Conservation (phyloP, 2,329 filamentous ascomycete species). For the Leptographium radiaticola region DNA sequence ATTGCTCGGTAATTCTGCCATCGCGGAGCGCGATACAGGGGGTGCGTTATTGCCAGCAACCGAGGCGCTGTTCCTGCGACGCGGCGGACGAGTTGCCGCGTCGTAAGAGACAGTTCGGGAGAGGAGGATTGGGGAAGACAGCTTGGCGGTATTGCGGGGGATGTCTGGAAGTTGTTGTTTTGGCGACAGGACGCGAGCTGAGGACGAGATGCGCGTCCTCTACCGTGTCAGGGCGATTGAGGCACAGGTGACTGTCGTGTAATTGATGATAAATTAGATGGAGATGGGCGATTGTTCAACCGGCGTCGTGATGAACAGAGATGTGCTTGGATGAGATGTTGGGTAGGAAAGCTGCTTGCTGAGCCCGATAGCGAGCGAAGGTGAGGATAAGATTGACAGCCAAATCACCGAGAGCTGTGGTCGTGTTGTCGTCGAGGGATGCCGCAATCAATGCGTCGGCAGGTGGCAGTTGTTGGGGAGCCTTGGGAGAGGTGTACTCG, state of each 20-base stretch:
- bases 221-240: neutral
- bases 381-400: neutral
- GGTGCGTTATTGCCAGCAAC: conserved; percentile 5
- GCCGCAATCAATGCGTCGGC: neutral
- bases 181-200: neutral
- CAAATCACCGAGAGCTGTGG: neutral
- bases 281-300: neutral
- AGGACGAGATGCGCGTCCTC: neutral
- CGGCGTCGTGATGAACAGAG: neutral
- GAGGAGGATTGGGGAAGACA: conserved; percentile 81
- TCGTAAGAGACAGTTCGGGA: conserved; percentile 87
- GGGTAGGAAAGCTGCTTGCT: neutral
- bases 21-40: conserved; percentile 35
- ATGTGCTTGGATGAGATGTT: neutral
- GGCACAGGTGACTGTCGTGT: neutral
- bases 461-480: neutral
- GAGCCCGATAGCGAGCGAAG: neutral
- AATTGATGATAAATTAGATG: neutral
- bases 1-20: conserved; percentile 53
- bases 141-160: conserved; percentile 68
- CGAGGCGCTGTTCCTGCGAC: conserved; percentile 36
- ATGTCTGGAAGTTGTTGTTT: neutral
- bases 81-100: conserved; percentile 59
- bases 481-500: neutral
- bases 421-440: neutral